These are phyloP conservation scores for Hyaloscypha hepaticicola DNA, from an alignment of 495 filamentous ascomycete genomes.

Conservation along the genomic window DNA sequence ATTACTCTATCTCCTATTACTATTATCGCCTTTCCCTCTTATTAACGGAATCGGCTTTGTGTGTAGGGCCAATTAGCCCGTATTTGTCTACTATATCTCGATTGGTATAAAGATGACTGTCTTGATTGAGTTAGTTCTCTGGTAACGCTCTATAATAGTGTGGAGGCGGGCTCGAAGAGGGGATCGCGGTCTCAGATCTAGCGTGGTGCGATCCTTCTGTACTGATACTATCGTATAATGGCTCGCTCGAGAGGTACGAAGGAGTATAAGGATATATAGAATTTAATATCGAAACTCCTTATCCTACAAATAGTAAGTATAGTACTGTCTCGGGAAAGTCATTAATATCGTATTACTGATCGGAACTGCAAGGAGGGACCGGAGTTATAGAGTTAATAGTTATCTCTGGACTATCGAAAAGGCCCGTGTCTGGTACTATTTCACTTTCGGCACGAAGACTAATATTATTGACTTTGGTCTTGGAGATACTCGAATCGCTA, in stretches of 20 bases:
- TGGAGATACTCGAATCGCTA: constrained; percentile 16
- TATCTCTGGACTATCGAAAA: constrained; percentile 20
- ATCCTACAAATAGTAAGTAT: constrained; percentile 13
- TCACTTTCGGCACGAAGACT: constrained; percentile 10
- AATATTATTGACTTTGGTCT: constrained; percentile 16
- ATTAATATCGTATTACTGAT: constrained; percentile 28
- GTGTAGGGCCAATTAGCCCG: constrained; percentile 18
- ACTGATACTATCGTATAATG: constrained; percentile 13
- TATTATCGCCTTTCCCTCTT: constrained; percentile 5
- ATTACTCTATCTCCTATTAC: constrained; percentile 13
- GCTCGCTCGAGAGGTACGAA: constrained; percentile 17
- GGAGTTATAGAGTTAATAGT: constrained; percentile 17
- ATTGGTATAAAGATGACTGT: constrained; percentile 24
- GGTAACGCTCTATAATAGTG: constrained; percentile 18
- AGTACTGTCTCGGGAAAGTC: constrained; percentile 19
- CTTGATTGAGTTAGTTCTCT: constrained; percentile 21
- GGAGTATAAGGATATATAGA: constrained; percentile 3
- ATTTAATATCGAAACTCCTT: constrained; percentile 10
- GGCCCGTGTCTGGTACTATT: constrained; percentile 3
- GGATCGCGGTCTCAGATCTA: constrained; percentile 13
- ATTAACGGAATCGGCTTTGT: constrained; percentile 3
- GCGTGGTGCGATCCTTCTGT: constrained; percentile 1
- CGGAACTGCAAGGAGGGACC: constrained; percentile 12
- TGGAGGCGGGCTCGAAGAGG: constrained; percentile 1
- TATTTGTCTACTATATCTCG: constrained; percentile 19